phyloP scores from a whole-genome alignment of 164 flowering plant genomes.

The Chloranthus sessilifolius region DNA sequence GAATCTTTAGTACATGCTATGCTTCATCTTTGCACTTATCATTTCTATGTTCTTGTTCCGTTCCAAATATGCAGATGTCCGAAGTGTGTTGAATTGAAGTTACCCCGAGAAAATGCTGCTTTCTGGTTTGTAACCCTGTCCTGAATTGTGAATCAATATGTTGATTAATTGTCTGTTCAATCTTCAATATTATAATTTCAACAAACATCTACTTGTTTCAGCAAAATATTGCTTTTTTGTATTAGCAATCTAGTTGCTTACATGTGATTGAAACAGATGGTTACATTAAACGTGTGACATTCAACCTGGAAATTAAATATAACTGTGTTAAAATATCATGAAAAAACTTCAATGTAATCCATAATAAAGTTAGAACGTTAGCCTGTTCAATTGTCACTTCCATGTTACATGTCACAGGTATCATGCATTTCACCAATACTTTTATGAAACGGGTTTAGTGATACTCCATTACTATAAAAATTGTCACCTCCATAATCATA shows the following conservation, averaged over 20 bases:
- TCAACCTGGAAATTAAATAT: background rate
- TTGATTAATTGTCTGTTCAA: conserved; percentile 1
- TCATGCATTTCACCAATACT: too few species aligned
- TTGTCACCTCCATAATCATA: too few species aligned
- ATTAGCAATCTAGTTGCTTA: background rate
- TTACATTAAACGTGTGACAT: background rate
- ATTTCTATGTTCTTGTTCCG: background rate
- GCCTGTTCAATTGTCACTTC: too few species aligned
- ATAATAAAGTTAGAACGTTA: too few species aligned
- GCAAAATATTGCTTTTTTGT: background rate
- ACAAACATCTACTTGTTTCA: background rate
- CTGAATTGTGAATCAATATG: background rate
- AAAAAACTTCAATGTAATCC: too few species aligned
- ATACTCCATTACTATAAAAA: too few species aligned
- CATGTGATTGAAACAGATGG: background rate
- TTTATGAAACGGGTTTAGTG: too few species aligned
- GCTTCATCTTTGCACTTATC: too few species aligned
- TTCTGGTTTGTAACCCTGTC: conserved; percentile 65
- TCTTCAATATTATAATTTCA: background rate
- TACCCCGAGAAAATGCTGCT: conserved; percentile 84
- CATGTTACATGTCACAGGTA: too few species aligned
- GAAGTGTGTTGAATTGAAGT: conserved; percentile 81
- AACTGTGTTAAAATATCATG: too few species aligned
- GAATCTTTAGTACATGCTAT: too few species aligned
- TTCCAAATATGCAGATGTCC: conserved; percentile 67